These are phyloP conservation scores for Cyclanthera cordifolia DNA, from an alignment of 306 rosid species.

Conservation along the genomic window DNA sequence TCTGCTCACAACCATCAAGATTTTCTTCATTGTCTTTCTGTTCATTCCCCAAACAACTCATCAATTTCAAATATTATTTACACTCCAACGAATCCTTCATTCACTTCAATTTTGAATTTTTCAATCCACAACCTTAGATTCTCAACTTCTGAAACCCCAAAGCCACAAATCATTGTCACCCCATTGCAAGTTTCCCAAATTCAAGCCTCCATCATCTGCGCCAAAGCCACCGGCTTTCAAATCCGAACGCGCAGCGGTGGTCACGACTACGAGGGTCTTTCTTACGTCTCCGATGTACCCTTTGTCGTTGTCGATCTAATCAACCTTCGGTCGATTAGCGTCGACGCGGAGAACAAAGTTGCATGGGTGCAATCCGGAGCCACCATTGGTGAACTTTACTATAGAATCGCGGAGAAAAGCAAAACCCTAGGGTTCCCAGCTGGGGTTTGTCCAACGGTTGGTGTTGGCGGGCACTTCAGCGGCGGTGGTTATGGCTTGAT, in stretches of 20 bases:
- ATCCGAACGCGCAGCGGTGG: conserved; percentile 18
- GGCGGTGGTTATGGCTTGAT: conserved; percentile 13
- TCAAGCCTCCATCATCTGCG: conserved; percentile 12
- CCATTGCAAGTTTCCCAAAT: conserved; percentile 10
- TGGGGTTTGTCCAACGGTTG: conserved; percentile 12
- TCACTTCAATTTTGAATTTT: background rate
- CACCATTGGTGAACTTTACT: conserved; percentile 13
- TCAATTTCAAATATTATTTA: conserved; percentile 7
- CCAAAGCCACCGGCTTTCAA: conserved; percentile 1
- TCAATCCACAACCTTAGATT: conserved; percentile 10
- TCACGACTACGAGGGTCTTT: conserved; percentile 21
- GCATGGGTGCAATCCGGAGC: conserved; percentile 19
- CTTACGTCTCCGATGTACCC: conserved; percentile 11
- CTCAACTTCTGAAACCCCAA: background rate
- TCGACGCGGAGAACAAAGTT: background rate
- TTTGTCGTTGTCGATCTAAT: conserved; percentile 13
- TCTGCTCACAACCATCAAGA: conserved; percentile 9
- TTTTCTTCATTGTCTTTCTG: conserved; percentile 15
- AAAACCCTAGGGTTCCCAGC: conserved; percentile 14
- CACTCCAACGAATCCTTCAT: conserved; percentile 5
- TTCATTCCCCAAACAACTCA: background rate
- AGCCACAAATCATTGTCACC: conserved; percentile 13
- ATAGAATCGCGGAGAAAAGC: conserved; percentile 3
- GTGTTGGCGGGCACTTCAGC: conserved; percentile 17
- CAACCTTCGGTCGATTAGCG: background rate